Evolutionary conservation across 306 rosid species (phyloP), one percentile per base, ranked within the genome.

Genomic region (Morella rubra): DNA sequence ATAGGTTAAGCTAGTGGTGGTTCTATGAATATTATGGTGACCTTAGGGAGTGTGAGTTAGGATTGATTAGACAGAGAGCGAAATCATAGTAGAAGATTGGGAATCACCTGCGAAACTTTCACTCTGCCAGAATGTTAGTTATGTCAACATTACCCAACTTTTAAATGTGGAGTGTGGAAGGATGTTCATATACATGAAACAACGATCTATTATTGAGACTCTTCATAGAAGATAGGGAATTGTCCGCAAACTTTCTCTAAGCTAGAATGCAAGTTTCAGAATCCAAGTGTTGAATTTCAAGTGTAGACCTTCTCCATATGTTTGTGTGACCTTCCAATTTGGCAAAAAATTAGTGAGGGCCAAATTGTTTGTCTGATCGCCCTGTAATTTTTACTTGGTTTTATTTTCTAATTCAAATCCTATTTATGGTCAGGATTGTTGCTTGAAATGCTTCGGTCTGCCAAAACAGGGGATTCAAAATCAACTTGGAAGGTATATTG

Each of bases 401-500:
- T 5, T 15, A 6, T 18, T 50, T 14, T 6, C 32, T 66, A 58
- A 45, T 76, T 44, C 11, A 64, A 62, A 50, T 64, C 68, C 76
- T 58, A 67, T 50, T 68, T 75, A 76, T 71, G 69, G 77, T 41
- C 85, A 92, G 99, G 99, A 75, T 83, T 95, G 82, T 86, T 95
- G 82, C 89, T 79, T 58, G 99, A 92, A 83, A 95, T 95, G 99
- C 90, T 95, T 51, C 92, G 93, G 73, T 87, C 92, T 12, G 74
- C 96, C 66, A 95, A 86, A 88, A 83, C 87, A 18, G 93, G 97
- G 79, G 97, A 95, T 87, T 95, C 97, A 76, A 90, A 87, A 82
- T 85, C 95, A 62, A 90, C 97, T 53, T 92, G 97, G 97, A 95
- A 95, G 98, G 98, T 95, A 87, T 69, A 44, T 44, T 32, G 71